phyloP scores from a whole-genome alignment of 257 asterid species.

The Solanum bulbocastanum region DNA sequence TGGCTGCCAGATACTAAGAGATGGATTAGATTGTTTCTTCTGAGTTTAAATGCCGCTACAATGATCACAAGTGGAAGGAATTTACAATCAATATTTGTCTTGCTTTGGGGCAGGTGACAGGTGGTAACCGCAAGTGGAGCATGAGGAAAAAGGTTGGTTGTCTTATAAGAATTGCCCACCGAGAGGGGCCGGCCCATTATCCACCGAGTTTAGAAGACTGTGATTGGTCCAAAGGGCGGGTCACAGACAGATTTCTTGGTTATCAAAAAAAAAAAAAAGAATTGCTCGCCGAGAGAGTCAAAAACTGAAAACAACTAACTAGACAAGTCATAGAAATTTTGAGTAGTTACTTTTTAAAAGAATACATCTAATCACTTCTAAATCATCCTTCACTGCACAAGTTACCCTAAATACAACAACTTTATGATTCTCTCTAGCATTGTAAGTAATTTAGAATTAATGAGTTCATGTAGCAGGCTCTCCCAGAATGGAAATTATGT shows the following conservation, averaged over 20 bases:
- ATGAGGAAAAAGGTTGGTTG: background rate
- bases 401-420: background rate
- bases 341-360: background rate
- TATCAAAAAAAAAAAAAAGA: background rate
- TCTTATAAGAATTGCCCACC: background rate
- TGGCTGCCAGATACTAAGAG: background rate
- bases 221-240: too few species aligned
- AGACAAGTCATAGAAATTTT: background rate
- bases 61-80: background rate
- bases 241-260: too few species aligned
- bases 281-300: background rate
- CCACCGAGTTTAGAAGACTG: too few species aligned
- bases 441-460: background rate
- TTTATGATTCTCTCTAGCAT: background rate
- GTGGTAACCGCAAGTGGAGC: background rate
- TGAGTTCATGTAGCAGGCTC: background rate
- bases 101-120: background rate
- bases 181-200: background rate
- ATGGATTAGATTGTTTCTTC: background rate
- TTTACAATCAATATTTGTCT: background rate
- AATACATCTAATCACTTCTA: background rate
- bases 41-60: background rate
- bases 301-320: background rate
- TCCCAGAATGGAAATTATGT: background rate
- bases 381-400: background rate